Conservation (phyloP, 2,329 filamentous ascomycete species). For the Epichloe sp. region DNA sequence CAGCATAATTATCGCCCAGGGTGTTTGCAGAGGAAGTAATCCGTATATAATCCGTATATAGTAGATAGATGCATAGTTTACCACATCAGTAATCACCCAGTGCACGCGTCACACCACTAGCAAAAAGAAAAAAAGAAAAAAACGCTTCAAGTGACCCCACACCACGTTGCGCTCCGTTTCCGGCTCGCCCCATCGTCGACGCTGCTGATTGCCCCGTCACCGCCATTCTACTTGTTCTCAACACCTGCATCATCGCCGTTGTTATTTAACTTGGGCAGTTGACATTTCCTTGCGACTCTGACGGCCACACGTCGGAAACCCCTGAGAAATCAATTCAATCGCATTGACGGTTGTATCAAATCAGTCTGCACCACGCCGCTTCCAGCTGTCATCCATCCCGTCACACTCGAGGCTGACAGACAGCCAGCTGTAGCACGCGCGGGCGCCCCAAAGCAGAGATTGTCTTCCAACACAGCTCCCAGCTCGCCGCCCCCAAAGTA, state of each 20-base stretch:
- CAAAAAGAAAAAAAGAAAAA: no score
- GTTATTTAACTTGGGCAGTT: background rate
- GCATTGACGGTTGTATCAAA: background rate
- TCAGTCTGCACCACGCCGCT: background rate
- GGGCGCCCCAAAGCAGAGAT: background rate
- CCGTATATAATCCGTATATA: no score
- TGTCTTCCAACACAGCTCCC: background rate
- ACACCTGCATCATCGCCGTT: background rate
- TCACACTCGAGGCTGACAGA: background rate
- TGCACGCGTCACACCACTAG: no score
- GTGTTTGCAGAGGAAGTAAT: no score
- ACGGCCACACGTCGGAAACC: conserved; percentile 6
- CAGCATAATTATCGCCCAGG: no score
- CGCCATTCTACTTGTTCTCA: background rate
- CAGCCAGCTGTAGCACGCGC: background rate
- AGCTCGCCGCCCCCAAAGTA: background rate
- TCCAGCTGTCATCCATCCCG: background rate
- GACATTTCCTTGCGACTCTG: conserved; percentile 1
- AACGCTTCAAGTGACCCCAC: no score
- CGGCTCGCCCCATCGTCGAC: background rate
- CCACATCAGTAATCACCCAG: no score
- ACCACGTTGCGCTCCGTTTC: background rate
- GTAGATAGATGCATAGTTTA: no score
- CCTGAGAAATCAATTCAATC: no score
- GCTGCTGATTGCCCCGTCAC: background rate